These are phyloP conservation scores for Micractinium sp. DNA, from an alignment of 139 green algal genomes.

Conservation along the genomic window DNA sequence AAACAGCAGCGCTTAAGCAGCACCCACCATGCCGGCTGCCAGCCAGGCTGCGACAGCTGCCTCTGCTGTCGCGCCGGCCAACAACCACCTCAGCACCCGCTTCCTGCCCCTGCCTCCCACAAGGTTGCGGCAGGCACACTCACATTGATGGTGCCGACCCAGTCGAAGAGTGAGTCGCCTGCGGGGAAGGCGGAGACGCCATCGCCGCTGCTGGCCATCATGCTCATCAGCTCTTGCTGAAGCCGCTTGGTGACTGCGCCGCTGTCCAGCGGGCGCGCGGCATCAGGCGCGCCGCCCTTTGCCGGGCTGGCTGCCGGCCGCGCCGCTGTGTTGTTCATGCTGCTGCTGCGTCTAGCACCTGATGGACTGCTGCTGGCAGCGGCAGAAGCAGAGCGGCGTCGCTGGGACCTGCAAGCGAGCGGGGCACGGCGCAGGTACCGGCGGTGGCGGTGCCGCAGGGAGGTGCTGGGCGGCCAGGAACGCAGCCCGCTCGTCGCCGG, in stretches of 20 bases:
- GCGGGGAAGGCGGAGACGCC: constrained; percentile 81
- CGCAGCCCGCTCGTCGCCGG: too few species aligned
- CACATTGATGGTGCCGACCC: constrained; percentile 76
- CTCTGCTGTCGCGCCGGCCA: not conserved
- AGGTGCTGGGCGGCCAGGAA: too few species aligned
- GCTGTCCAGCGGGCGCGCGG: constrained; percentile 12
- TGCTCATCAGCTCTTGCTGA: constrained; percentile 69
- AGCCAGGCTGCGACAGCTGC: not conserved
- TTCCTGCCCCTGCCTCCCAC: not conserved
- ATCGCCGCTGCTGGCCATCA: constrained; percentile 57
- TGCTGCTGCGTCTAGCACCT: not conserved
- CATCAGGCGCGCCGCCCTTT: constrained; percentile 26
- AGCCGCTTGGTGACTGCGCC: constrained; percentile 62
- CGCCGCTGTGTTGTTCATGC: constrained; percentile 25
- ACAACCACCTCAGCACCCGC: not conserved
- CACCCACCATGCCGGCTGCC: not conserved
- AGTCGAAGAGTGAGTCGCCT: constrained; percentile 84
- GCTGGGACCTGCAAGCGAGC: not conserved
- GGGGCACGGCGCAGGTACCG: not conserved
- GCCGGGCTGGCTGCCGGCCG: not conserved
- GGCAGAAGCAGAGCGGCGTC: too few species aligned
- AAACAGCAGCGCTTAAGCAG: not conserved
- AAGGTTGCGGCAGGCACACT: not conserved
- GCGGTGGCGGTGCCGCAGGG: too few species aligned
- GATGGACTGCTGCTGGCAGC: not conserved